Percentiles rank a stretch among this genome's conserved stretches.
These are phyloP conservation scores for Erodium texanum DNA, from an alignment of 441 rosid genomes.

Conservation along the genomic window DNA sequence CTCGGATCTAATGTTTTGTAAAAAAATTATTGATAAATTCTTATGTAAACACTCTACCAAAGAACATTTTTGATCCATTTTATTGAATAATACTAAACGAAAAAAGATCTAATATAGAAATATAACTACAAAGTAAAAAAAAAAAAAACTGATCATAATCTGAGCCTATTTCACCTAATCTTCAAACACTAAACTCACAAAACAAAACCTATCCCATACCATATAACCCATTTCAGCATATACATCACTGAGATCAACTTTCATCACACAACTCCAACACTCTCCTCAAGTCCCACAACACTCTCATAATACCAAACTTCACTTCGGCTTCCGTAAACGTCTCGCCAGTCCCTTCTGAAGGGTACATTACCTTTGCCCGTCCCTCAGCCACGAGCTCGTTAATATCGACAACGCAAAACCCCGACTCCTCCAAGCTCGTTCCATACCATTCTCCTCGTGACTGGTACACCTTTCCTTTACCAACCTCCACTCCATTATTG, in stretches of 20 bases:
- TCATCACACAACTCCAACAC: constrained; percentile 21
- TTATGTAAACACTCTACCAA: no score
- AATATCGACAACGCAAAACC: constrained; percentile 50
- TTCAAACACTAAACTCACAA: no score
- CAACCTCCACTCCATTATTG: constrained; percentile 44
- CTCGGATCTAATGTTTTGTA: no score
- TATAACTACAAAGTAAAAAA: no score
- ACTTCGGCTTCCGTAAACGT: constrained; percentile 51
- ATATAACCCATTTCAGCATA: not conserved
- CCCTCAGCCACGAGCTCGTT: constrained; percentile 43
- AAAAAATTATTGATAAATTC: no score
- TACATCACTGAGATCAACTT: constrained; percentile 8
- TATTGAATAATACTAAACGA: no score
- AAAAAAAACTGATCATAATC: no score
- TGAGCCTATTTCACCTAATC: no score
- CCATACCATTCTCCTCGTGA: constrained; percentile 62
- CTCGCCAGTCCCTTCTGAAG: constrained; percentile 54
- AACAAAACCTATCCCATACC: no score
- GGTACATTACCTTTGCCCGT: constrained; percentile 44
- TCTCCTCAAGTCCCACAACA: constrained; percentile 65
- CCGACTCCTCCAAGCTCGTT: constrained; percentile 48
- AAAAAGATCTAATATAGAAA: no score
- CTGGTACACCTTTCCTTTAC: constrained; percentile 43
- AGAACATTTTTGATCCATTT: no score
- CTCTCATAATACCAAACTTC: constrained; percentile 53